A percentile compares a stretch with the other conserved stretches of the same genome.
These are phyloP conservation scores for Ustanciosporium gigantosporum DNA, from an alignment of 1,284 basidiomycete species.

Conservation along the genomic window DNA sequence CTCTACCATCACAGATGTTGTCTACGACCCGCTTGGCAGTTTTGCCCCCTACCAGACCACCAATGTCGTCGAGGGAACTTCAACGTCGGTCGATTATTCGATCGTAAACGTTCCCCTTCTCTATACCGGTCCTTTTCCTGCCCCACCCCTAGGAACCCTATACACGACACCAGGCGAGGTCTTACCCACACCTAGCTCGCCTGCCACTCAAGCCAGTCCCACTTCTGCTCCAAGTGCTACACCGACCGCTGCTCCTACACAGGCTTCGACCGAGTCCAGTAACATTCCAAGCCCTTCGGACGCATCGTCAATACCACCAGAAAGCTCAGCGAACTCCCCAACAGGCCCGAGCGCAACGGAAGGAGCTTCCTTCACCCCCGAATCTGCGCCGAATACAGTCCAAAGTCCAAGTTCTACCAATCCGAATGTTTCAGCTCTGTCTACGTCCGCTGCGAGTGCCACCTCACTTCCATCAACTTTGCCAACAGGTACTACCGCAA, in stretches of 20 bases:
- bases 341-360: too few species aligned
- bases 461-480: neutral
- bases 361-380: neutral
- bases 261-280: neutral
- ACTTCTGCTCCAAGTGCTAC: too few species aligned
- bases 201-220: slow-evolving; percentile 1
- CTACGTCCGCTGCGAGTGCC: neutral
- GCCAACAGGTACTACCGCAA: neutral
- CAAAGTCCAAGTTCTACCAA: neutral
- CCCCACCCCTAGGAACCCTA: slow-evolving; percentile 42
- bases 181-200: neutral
- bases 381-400: neutral
- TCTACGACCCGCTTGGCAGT: slow-evolving; percentile 43
- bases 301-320: too few species aligned
- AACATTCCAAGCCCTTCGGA: neutral
- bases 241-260: neutral
- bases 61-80: slow-evolving; percentile 17
- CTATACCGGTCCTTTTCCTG: slow-evolving; percentile 50
- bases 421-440: neutral
- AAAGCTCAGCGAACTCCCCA: too few species aligned
- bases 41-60: slow-evolving; percentile 33
- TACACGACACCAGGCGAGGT: slow-evolving; percentile 39
- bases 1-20: slow-evolving; percentile 24
- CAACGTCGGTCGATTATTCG: slow-evolving; percentile 32
- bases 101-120: slow-evolving; percentile 43